Conservation (phyloP, 2,329 filamentous ascomycete species). For the Neospermospora avenae region DNA sequence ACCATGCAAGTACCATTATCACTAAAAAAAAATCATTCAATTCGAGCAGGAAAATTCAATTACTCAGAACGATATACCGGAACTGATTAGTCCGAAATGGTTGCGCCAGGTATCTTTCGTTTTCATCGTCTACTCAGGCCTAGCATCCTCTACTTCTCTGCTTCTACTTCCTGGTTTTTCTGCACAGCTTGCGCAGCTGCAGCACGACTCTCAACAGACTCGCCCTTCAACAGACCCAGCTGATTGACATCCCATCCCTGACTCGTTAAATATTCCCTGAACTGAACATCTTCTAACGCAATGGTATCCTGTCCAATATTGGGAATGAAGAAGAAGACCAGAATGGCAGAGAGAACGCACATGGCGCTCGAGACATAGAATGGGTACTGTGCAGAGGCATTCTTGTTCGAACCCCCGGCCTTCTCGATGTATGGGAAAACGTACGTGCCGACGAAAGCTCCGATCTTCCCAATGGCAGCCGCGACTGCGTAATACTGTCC, state of each 20-base stretch:
- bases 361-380: conserved; percentile 82
- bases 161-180: neutral
- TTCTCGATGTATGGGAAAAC: conserved; percentile 71
- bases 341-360: conserved; percentile 68
- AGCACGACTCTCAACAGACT: conserved; percentile 20
- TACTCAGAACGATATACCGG: too few relatives aligned
- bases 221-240: conserved; percentile 42
- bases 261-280: conserved; percentile 67
- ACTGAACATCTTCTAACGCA: conserved; percentile 69
- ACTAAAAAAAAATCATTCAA: too few relatives aligned
- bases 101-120: too few relatives aligned
- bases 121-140: neutral
- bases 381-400: conserved; percentile 73
- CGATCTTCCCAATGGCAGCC: conserved; percentile 71
- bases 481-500: conserved; percentile 74
- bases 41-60: too few relatives aligned
- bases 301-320: conserved; percentile 85
- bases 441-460: conserved; percentile 82
- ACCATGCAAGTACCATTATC: neutral
- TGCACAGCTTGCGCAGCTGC: neutral
- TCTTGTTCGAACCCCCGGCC: conserved; percentile 52
- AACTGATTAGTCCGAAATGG: too few relatives aligned
- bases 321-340: conserved; percentile 68
- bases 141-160: conserved; percentile 4
- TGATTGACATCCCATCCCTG: conserved; percentile 73